phyloP scores from a whole-genome alignment of 169 alveolate genomes.

The Eimeria acervulina region DNA sequence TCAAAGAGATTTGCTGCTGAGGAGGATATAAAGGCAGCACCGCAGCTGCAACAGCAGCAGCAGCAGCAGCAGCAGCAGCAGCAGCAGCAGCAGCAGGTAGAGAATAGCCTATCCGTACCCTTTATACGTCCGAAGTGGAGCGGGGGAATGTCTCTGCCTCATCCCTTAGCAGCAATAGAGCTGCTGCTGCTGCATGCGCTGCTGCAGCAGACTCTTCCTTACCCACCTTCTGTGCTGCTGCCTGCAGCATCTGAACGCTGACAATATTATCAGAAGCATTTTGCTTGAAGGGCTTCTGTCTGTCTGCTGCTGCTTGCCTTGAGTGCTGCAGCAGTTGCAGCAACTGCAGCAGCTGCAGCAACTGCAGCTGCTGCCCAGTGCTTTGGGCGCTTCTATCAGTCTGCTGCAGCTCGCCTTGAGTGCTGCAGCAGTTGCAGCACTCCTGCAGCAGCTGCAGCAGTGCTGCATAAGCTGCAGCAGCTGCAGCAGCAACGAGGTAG shows the following conservation, averaged over 20 bases:
- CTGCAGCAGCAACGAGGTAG: too few relatives aligned
- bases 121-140: not conserved
- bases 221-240: not conserved
- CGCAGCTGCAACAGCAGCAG: too few relatives aligned
- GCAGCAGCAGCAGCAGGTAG: not conserved
- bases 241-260: not conserved
- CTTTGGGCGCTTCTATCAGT: too few relatives aligned
- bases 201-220: slow-evolving; percentile 8
- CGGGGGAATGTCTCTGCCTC: not conserved
- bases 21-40: not conserved
- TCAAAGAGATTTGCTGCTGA: not conserved
- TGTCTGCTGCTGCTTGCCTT: not conserved
- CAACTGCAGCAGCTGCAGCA: not conserved
- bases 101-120: not conserved
- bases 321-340: not conserved
- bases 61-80: slow-evolving; percentile 19
- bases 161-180: slow-evolving; percentile 10
- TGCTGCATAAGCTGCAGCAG: too few relatives aligned
- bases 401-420: not conserved
- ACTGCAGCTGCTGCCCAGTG: not conserved
- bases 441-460: too few relatives aligned
- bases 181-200: slow-evolving; percentile 9
- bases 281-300: not conserved
- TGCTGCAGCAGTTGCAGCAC: not conserved
- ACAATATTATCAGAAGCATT: not conserved